Conservation (phyloP, 2,329 filamentous ascomycete species). For the Botrytis aclada region DNA sequence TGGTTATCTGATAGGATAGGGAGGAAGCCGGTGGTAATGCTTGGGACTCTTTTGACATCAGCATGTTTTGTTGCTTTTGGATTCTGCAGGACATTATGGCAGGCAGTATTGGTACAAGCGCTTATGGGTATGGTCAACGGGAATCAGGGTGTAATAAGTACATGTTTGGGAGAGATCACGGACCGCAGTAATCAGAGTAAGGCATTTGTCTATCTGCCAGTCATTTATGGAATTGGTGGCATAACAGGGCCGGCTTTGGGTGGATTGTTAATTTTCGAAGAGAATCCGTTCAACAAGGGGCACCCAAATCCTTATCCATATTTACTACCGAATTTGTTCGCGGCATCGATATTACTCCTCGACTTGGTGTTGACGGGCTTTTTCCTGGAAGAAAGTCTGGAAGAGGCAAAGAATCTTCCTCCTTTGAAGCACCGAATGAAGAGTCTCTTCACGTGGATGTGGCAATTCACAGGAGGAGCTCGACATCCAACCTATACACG, state of each 20-base stretch:
- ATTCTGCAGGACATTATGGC: slow-evolving; percentile 77
- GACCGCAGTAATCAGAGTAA: slow-evolving; percentile 91
- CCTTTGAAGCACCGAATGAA: slow-evolving; percentile 55
- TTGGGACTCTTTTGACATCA: slow-evolving; percentile 80
- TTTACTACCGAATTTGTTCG: slow-evolving; percentile 76
- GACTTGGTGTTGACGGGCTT: slow-evolving; percentile 73
- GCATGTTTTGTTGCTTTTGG: slow-evolving; percentile 83
- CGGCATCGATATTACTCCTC: slow-evolving; percentile 66
- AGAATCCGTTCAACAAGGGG: slow-evolving; percentile 49
- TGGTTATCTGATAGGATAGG: slow-evolving; percentile 77
- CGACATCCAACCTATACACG: slow-evolving; percentile 58
- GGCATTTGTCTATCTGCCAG: slow-evolving; percentile 90
- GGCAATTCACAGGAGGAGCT: slow-evolving; percentile 61
- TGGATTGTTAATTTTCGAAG: slow-evolving; percentile 68
- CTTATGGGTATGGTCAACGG: slow-evolving; percentile 93
- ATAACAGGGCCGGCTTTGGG: slow-evolving; percentile 93
- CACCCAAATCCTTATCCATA: slow-evolving; percentile 69
- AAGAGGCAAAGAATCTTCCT: slow-evolving; percentile 60
- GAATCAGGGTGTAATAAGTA: slow-evolving; percentile 91
- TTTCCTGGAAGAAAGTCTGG: slow-evolving; percentile 83
- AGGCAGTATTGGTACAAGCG: slow-evolving; percentile 80
- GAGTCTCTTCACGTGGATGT: slow-evolving; percentile 63
- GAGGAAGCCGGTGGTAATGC: slow-evolving; percentile 76
- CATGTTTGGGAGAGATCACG: slow-evolving; percentile 90
- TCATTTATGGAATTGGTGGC: slow-evolving; percentile 92